Conservation (phyloP, 305 asterid species). For the Withania somnifera region DNA sequence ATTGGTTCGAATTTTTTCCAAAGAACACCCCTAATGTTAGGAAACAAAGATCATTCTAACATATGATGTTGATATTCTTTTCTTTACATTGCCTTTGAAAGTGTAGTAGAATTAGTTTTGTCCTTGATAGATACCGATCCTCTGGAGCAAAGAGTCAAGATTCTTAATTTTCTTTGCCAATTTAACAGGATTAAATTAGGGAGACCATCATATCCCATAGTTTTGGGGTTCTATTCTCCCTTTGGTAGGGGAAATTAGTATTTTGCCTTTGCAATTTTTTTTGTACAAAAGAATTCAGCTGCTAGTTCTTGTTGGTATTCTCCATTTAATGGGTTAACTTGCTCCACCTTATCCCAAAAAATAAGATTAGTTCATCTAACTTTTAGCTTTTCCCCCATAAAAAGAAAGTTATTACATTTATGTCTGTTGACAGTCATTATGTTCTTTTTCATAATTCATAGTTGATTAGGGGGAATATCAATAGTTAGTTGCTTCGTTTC, state of each 20-base stretch:
- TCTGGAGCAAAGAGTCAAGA: background rate
- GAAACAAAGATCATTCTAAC: background rate
- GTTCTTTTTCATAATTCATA: background rate
- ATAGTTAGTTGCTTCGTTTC: background rate
- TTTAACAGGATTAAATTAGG: background rate
- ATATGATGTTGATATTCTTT: background rate
- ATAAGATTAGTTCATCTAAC: background rate
- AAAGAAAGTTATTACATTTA: background rate
- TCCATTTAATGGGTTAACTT: background rate
- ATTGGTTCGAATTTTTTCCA: no score
- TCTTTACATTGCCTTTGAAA: background rate
- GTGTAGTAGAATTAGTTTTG: background rate
- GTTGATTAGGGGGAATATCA: background rate
- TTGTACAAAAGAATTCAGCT: background rate
- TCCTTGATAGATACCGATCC: background rate
- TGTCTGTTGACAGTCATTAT: background rate
- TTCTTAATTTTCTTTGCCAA: background rate
- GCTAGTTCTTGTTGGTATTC: background rate
- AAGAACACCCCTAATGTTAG: no score
- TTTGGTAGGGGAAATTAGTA: background rate
- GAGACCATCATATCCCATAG: background rate
- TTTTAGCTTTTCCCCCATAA: background rate
- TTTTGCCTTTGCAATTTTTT: background rate
- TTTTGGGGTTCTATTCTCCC: background rate
- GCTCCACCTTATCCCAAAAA: no score